Conservation (phyloP, 805 yeast species). For the Wickerhamomyces silvicola region DNA sequence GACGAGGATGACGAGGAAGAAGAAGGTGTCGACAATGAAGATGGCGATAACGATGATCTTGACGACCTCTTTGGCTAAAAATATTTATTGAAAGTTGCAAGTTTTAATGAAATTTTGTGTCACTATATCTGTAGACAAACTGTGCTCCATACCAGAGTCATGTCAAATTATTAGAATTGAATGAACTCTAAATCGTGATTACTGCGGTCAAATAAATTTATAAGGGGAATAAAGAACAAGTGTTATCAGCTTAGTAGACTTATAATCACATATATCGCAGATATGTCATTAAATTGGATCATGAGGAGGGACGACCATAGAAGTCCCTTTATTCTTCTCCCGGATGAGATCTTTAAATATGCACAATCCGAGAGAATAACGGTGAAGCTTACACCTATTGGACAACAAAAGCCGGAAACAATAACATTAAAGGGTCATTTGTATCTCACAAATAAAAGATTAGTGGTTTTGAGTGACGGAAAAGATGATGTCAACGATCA, state of each 20-base stretch:
- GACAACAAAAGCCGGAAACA: slow-evolving; percentile 18
- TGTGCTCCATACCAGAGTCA: no score
- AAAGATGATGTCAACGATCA: slow-evolving; percentile 16
- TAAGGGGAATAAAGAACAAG: not conserved
- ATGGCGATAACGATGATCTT: slow-evolving; percentile 23
- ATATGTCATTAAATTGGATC: slow-evolving; percentile 29
- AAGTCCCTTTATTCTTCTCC: slow-evolving; percentile 22
- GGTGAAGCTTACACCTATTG: slow-evolving; percentile 12
- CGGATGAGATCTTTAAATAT: slow-evolving; percentile 16
- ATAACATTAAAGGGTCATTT: slow-evolving; percentile 27
- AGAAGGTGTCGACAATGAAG: slow-evolving; percentile 27
- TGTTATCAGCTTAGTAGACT: no score
- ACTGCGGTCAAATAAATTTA: not conserved
- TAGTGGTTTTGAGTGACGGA: slow-evolving; percentile 28
- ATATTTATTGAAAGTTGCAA: no score
- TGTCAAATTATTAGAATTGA: no score
- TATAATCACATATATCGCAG: no score
- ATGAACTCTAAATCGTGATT: no score
- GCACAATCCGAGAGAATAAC: slow-evolving; percentile 11
- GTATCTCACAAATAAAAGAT: slow-evolving; percentile 35
- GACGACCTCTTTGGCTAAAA: no score
- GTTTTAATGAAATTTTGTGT: no score
- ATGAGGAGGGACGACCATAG: slow-evolving; percentile 10
- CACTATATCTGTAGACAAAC: no score
- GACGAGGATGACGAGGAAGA: slow-evolving; percentile 27